A percentile compares a stretch with the other conserved stretches of the same genome.
Conservation (phyloP, 2,329 filamentous ascomycete species). For the Allantophomopsis lycopodina region DNA sequence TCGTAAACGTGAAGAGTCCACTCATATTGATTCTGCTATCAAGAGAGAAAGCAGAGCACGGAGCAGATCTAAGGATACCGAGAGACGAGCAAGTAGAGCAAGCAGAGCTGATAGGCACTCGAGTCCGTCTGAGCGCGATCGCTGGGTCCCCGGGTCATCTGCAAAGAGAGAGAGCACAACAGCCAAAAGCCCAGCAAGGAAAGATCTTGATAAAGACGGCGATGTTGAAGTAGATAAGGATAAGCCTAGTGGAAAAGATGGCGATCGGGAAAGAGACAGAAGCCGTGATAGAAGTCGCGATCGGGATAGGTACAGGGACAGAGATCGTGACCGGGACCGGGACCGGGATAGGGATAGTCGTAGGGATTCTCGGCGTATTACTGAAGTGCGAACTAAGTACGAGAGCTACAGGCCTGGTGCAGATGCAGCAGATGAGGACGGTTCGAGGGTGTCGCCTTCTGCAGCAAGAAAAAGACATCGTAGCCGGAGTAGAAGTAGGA, state of each 20-base stretch:
- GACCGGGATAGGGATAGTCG: slow-evolving; percentile 1
- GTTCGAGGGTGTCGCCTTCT: slow-evolving; percentile 6
- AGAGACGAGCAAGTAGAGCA: slow-evolving; percentile 10
- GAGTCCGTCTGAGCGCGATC: slow-evolving; percentile 18
- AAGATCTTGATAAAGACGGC: slow-evolving; percentile 12
- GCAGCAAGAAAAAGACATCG: slow-evolving; percentile 15
- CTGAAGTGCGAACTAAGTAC: no score
- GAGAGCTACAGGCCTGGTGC: no score
- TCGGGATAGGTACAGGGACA: slow-evolving; percentile 3
- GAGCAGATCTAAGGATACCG: neutral
- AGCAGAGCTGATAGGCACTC: slow-evolving; percentile 17
- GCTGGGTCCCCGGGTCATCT: slow-evolving; percentile 11
- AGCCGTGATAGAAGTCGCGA: slow-evolving; percentile 8
- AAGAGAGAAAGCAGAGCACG: slow-evolving; percentile 2
- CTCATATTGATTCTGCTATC: slow-evolving; percentile 4
- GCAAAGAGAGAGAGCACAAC: slow-evolving; percentile 9
- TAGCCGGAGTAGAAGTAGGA: slow-evolving; percentile 4
- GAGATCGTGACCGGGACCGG: neutral
- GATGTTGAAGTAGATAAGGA: slow-evolving; percentile 12
- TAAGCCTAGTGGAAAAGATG: slow-evolving; percentile 2
- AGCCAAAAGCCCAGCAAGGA: slow-evolving; percentile 5
- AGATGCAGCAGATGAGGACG: no score
- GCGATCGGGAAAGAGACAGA: slow-evolving; percentile 1
- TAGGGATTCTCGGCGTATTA: neutral
- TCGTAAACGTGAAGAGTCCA: slow-evolving; percentile 3